These are phyloP conservation scores for Aristolochia californica DNA, from an alignment of 164 flowering plant species.

Conservation along the genomic window DNA sequence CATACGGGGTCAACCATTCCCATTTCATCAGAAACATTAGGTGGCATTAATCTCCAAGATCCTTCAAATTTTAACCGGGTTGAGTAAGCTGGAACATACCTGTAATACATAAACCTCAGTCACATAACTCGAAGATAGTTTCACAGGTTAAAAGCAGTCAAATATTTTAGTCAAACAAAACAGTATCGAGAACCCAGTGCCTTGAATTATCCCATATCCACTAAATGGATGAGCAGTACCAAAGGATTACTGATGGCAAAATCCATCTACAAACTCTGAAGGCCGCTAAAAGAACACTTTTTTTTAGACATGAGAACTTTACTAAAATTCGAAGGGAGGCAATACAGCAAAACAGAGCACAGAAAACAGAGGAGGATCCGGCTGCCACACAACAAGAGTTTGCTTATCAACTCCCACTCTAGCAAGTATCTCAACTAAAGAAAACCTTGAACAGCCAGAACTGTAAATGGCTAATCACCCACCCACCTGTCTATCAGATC, in stretches of 20 bases:
- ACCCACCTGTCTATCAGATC: too few species aligned
- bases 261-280: not conserved
- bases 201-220: not conserved
- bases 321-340: too few species aligned
- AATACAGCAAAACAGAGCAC: too few species aligned
- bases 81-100: conserved; percentile 95
- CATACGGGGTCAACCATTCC: conserved; percentile 73
- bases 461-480: too few species aligned
- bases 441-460: too few species aligned
- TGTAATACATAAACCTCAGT: conserved; percentile 18
- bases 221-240: not conserved
- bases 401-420: too few species aligned
- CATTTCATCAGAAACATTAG: conserved; percentile 59
- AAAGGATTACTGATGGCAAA: not conserved
- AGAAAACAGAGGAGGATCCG: too few species aligned
- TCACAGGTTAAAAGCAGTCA: not conserved
- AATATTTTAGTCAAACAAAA: not conserved
- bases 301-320: too few species aligned
- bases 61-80: conserved; percentile 68
- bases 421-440: too few species aligned
- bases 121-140: not conserved
- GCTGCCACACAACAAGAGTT: too few species aligned
- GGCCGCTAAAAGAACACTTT: not conserved
- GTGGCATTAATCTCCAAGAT: conserved; percentile 48
- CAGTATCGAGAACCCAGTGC: not conserved